Evolutionary conservation across 2,329 filamentous ascomycete genomes (phyloP).

Genomic region (Ascochyta rabiei): DNA sequence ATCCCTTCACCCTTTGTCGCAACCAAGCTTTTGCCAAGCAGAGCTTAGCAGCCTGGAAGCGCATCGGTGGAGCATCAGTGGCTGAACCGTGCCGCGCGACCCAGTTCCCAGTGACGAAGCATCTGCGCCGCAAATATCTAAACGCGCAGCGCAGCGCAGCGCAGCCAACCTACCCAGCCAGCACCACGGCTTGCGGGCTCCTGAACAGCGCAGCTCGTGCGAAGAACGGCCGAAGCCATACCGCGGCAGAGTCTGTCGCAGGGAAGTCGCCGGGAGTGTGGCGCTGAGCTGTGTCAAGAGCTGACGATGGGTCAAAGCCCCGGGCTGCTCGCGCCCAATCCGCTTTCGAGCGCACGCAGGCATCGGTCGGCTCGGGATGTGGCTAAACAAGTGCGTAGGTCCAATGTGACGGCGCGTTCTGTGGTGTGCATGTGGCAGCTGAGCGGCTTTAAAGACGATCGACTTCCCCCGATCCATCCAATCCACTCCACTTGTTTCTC

Average conservation of each 20-base stretch:
- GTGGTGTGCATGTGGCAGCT: slow-evolving; percentile 1
- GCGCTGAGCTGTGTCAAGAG: background rate
- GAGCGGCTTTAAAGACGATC: slow-evolving; percentile 8
- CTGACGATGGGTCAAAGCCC: slow-evolving; percentile 17
- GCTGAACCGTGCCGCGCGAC: slow-evolving; percentile 1
- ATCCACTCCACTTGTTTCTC: background rate
- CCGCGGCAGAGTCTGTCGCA: too few relatives aligned
- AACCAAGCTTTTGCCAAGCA: slow-evolving; percentile 32
- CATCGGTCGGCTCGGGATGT: background rate
- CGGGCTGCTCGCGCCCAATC: slow-evolving; percentile 20
- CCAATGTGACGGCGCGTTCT: slow-evolving; percentile 5
- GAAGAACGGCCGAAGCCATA: too few relatives aligned
- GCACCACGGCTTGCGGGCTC: background rate
- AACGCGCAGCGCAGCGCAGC: background rate
- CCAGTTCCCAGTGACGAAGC: background rate
- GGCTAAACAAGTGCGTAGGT: slow-evolving; percentile 11
- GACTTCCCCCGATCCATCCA: background rate
- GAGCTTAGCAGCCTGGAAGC: slow-evolving; percentile 21
- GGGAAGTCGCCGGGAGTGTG: too few relatives aligned
- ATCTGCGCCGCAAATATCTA: slow-evolving; percentile 7
- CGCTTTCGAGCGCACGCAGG: background rate
- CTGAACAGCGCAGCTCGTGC: background rate
- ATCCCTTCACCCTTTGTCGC: slow-evolving; percentile 2
- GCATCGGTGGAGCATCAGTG: slow-evolving; percentile 4
- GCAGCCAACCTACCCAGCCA: too few relatives aligned